phyloP scores from a whole-genome alignment of 2,329 filamentous ascomycete genomes.

The Pseudogymnoascus sp. region DNA sequence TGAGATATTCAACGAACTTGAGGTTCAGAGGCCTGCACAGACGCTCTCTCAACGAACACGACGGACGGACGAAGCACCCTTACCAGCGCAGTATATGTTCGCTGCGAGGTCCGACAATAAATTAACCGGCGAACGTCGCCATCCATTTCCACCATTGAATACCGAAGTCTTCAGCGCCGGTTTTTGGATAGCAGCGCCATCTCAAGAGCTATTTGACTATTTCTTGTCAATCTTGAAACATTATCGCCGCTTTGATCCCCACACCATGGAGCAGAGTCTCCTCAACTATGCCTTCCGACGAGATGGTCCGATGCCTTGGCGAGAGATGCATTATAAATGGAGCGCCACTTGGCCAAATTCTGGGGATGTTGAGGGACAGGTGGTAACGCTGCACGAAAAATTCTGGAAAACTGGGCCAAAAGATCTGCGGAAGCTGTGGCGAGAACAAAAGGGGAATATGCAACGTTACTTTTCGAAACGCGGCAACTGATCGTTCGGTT shows the following conservation, averaged over 20 bases:
- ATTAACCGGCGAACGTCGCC: constrained; percentile 26
- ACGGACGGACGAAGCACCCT: constrained; percentile 24
- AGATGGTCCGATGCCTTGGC: constrained; percentile 36
- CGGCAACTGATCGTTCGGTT: neutral
- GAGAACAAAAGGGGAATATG: constrained; percentile 8
- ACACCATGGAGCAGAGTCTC: constrained; percentile 35
- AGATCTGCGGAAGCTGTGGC: constrained; percentile 17
- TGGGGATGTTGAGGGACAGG: constrained; percentile 27
- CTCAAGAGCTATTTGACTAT: constrained; percentile 31
- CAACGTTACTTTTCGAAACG: neutral
- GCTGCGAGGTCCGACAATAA: constrained; percentile 29
- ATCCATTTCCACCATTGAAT: constrained; percentile 31
- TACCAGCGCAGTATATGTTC: constrained; percentile 30
- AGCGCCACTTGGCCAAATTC: constrained; percentile 32
- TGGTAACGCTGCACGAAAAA: constrained; percentile 33
- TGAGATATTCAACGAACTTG: constrained; percentile 30
- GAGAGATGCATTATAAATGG: constrained; percentile 31
- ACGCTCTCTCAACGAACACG: constrained; percentile 16
- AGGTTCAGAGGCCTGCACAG: constrained; percentile 15
- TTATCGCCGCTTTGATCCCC: constrained; percentile 31
- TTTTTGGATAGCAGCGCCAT: constrained; percentile 34
- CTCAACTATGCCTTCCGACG: constrained; percentile 36
- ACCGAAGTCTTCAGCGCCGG: constrained; percentile 31
- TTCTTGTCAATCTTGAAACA: constrained; percentile 30
- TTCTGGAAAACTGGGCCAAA: constrained; percentile 26